Base-by-base conservation (phyloP, 345 rosid species). In the Linum tenue region DNA sequence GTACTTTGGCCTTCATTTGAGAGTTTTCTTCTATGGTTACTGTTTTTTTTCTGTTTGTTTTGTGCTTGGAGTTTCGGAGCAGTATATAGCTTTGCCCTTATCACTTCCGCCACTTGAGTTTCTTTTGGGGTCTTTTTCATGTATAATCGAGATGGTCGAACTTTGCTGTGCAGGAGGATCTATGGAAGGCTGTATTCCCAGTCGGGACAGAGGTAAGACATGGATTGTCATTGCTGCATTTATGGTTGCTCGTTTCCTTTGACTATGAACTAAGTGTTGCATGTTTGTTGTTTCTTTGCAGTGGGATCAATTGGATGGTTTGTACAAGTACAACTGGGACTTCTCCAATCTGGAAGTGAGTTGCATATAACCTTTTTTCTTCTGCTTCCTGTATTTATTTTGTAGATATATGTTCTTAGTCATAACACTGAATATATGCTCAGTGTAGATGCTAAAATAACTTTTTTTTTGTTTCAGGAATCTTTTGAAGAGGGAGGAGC, bases 291-390 rank as follows among this genome's bases (percentile, higher is more conserved):
- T 41, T 62, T 62, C 56, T 8, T 78, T 66, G 40, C 87, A 95
- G 99, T 95, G 99, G 99, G 92, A 95, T 69, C 92, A 85, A 63
- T 69, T 95, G 79, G 97, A 95, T 67, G 17, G 71, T 0, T 75
- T 95, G 39, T 87, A 91, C 71, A 75, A 83, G 66, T 82, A 64
- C 77, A 95, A 82, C 60, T 89, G 97, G 97, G 69, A 86, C 72
- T 95, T 95, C 77, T 73, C 87, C 22, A 86, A 88, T 75, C 88
- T 95, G 41, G 97, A 95, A 76, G 99, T 91, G 76, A 82, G 95
- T 82, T 67, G 50, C 60, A 16, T 51, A 56, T 37, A n/a, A 50
- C 12, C 39, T 57, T 36, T 17, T 38, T 64, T 65, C 41, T n/a
- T n/a, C 61, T 66, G 17, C 39, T 75, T 12, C 59, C 55, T 68